Conservation (phyloP, 192 early-diverging fungal species). For the Coemansia sp. region DNA sequence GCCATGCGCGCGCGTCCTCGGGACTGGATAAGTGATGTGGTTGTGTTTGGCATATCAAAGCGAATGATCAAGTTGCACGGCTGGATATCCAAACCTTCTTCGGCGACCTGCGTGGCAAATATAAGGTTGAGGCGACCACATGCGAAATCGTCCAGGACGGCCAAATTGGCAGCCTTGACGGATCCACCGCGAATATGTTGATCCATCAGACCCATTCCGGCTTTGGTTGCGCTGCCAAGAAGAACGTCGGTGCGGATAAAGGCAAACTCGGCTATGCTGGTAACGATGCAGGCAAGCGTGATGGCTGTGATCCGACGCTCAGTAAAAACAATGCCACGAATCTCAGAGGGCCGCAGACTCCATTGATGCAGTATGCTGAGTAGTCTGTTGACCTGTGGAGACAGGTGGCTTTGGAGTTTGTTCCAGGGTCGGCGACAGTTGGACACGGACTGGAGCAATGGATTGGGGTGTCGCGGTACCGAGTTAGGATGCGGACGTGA, state of each 20-base stretch:
- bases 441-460: slow-evolving; percentile 9
- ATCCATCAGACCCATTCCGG: slow-evolving; percentile 9
- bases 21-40: slow-evolving; percentile 84
- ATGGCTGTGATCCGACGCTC: slow-evolving; percentile 68
- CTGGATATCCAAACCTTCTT: slow-evolving; percentile 93
- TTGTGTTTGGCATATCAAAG: slow-evolving; percentile 73
- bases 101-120: slow-evolving; percentile 89
- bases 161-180: slow-evolving; percentile 19
- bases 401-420: slow-evolving; percentile 32
- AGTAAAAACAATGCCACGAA: slow-evolving; percentile 90
- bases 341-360: slow-evolving; percentile 37
- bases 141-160: slow-evolving; percentile 64
- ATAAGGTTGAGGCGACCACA: slow-evolving; percentile 68
- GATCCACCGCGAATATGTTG: slow-evolving; percentile 40
- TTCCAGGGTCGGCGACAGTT: slow-evolving; percentile 19
- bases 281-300: slow-evolving; percentile 52
- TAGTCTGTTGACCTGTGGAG: slow-evolving; percentile 69
- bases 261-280: slow-evolving; percentile 52
- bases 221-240: slow-evolving; percentile 31
- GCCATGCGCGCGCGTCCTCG: slow-evolving; percentile 76
- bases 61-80: slow-evolving; percentile 85
- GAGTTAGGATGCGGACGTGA: neutral
- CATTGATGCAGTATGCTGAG: slow-evolving; percentile 60
- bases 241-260: slow-evolving; percentile 41
- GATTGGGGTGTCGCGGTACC: slow-evolving; percentile 10